Evolutionary conservation across 306 rosid species (phyloP).

Genomic region (Cicer yamashitae): DNA sequence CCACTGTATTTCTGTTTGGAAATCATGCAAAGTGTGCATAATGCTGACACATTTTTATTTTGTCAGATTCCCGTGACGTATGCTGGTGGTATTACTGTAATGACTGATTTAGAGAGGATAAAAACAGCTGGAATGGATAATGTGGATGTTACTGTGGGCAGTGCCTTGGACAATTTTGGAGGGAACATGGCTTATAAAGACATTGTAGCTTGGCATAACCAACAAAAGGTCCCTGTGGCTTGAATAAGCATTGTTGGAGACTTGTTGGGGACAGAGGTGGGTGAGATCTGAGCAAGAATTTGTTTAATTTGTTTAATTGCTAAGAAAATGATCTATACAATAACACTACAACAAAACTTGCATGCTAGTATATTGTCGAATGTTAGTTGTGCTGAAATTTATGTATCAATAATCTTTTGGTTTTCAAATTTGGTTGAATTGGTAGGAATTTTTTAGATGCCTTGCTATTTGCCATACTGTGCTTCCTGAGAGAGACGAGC

Average conservation of each 20-base stretch:
- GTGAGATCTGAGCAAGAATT: neutral
- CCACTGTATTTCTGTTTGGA: conserved; percentile 16
- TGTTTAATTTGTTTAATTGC: too few species aligned
- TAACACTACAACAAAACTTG: neutral
- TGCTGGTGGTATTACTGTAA: conserved; percentile 86
- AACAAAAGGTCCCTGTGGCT: conserved; percentile 53
- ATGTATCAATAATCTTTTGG: neutral
- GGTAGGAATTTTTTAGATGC: conserved; percentile 66
- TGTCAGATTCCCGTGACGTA: conserved; percentile 89
- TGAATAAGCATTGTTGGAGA: conserved; percentile 38
- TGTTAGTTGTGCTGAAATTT: neutral
- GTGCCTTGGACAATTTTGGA: conserved; percentile 88
- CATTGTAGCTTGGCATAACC: conserved; percentile 84
- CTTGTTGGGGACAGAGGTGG: neutral
- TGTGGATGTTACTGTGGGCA: conserved; percentile 86
- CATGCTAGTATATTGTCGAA: neutral
- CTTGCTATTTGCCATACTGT: conserved; percentile 96
- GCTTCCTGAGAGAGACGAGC: conserved; percentile 84
- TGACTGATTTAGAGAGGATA: conserved; percentile 87
- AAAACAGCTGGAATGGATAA: conserved; percentile 71
- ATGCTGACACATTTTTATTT: conserved; percentile 23
- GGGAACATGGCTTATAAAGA: conserved; percentile 68
- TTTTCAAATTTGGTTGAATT: neutral
- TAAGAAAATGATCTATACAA: neutral
- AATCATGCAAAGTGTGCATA: conserved; percentile 18